These are phyloP conservation scores for Ilex paraguariensis DNA, from an alignment of 305 asterid genomes.

Conservation along the genomic window DNA sequence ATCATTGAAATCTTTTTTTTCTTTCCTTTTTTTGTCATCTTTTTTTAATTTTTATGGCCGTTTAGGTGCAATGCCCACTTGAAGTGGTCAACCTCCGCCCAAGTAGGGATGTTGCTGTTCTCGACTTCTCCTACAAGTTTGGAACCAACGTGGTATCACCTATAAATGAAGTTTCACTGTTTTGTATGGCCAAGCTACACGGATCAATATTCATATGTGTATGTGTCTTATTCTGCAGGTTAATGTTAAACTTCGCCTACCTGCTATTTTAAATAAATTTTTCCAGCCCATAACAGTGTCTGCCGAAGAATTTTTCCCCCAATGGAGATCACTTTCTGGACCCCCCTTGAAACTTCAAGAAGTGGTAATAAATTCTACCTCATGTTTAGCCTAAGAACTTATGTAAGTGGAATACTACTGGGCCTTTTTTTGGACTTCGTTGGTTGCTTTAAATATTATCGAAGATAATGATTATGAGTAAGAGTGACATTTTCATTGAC, in stretches of 20 bases:
- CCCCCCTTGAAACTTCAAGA: constrained; percentile 99
- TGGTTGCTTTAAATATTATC: no score
- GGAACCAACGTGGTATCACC: constrained; percentile 61
- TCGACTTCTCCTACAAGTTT: constrained; percentile 80
- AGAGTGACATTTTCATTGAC: no score
- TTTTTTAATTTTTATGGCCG: constrained; percentile 8
- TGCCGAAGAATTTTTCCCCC: constrained; percentile 93
- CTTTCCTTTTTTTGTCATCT: background rate
- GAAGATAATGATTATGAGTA: no score
- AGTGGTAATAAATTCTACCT: constrained; percentile 54
- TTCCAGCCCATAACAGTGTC: constrained; percentile 82
- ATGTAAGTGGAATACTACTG: background rate
- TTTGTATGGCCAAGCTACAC: background rate
- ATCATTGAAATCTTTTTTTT: background rate
- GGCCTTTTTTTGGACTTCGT: no score
- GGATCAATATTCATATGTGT: background rate
- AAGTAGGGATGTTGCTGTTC: constrained; percentile 89
- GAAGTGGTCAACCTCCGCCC: constrained; percentile 82
- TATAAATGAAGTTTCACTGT: background rate
- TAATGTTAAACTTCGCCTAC: constrained; percentile 91
- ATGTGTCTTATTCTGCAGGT: constrained; percentile 42
- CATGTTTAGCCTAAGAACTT: background rate
- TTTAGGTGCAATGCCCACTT: constrained; percentile 93
- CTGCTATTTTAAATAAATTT: constrained; percentile 87
- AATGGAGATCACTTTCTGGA: constrained; percentile 98